Percentiles rank a stretch among this genome's conserved stretches.
These are phyloP conservation scores for Fusarium graminum DNA, from an alignment of 2,329 filamentous ascomycete species.

Conservation along the genomic window DNA sequence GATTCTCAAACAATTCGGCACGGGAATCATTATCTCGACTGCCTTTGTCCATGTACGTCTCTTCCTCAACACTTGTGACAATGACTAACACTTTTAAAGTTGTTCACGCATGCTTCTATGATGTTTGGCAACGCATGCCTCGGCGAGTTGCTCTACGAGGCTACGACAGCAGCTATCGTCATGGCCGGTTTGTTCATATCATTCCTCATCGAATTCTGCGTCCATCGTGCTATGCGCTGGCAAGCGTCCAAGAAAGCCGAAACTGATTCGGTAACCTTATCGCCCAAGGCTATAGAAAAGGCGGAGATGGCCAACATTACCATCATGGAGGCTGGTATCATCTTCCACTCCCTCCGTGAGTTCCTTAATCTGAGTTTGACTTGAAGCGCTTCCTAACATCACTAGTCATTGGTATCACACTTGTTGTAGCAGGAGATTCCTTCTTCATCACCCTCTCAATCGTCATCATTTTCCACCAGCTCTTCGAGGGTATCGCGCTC, in stretches of 20 bases:
- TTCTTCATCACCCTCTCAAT: constrained; percentile 69
- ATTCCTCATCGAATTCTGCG: constrained; percentile 77
- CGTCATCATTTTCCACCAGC: constrained; percentile 82
- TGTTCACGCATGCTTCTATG: constrained; percentile 77
- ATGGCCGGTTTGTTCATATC: constrained; percentile 81
- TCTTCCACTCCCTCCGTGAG: constrained; percentile 79
- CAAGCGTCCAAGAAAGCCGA: constrained; percentile 48
- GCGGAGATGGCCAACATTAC: constrained; percentile 57
- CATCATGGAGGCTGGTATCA: constrained; percentile 78
- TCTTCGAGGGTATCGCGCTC: constrained; percentile 82
- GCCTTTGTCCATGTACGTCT: constrained; percentile 73
- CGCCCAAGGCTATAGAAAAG: constrained; percentile 44
- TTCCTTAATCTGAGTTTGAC: background rate
- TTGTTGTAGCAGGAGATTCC: constrained; percentile 69
- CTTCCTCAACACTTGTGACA: accelerated
- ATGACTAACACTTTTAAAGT: constrained; percentile 56
- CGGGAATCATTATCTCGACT: constrained; percentile 78
- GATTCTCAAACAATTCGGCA: constrained; percentile 79
- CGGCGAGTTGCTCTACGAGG: constrained; percentile 74
- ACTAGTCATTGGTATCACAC: constrained; percentile 72
- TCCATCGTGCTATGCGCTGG: constrained; percentile 67
- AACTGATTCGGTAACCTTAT: constrained; percentile 16
- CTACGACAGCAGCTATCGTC: constrained; percentile 75
- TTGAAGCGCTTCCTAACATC: constrained; percentile 7
- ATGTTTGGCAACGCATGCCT: constrained; percentile 81